A percentile compares a stretch with the other conserved stretches of the same genome.
Evolutionary conservation across 1,284 basidiomycete species (phyloP).

Genomic region (Ceratobasidium sp.): DNA sequence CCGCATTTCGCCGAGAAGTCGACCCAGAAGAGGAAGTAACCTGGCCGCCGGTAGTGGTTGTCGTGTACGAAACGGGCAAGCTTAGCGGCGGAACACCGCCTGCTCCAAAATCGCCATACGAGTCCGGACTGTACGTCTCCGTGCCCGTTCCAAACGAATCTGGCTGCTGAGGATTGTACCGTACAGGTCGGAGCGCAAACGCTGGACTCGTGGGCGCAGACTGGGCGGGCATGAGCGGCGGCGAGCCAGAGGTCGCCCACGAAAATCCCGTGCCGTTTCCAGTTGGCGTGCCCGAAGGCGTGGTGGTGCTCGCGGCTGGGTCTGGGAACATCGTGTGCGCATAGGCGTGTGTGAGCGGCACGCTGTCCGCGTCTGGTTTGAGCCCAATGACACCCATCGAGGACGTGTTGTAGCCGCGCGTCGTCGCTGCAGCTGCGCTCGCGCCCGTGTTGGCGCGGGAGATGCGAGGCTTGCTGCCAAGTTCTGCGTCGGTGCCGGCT

Average conservation of each 20-base stretch:
- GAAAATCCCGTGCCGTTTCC: conserved; percentile 49
- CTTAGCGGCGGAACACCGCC: conserved; percentile 27
- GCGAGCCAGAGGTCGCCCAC: conserved; percentile 39
- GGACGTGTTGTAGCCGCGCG: conserved; percentile 30
- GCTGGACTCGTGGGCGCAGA: conserved; percentile 48
- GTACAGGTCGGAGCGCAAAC: conserved; percentile 45
- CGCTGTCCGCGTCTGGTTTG: conserved; percentile 36
- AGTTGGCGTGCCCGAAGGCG: conserved; percentile 50
- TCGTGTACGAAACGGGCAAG: conserved; percentile 28
- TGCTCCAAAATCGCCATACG: conserved; percentile 23
- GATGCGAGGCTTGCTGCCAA: conserved; percentile 11
- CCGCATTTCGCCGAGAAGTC: conserved; percentile 2
- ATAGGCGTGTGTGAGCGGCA: conserved; percentile 41
- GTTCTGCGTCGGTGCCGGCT: conserved; percentile 26
- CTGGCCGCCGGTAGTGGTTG: conserved; percentile 30
- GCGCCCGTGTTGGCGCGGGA: conserved; percentile 24
- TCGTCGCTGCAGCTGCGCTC: conserved; percentile 16
- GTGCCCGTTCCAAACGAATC: conserved; percentile 6
- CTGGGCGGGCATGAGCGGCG: conserved; percentile 47
- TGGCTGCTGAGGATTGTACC: conserved; percentile 17
- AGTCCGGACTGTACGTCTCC: conserved; percentile 29
- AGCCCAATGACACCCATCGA: conserved; percentile 24
- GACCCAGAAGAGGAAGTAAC: conserved; percentile 4
- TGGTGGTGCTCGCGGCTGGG: conserved; percentile 51
- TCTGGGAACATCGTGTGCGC: conserved; percentile 35